Evolutionary conservation across 495 filamentous ascomycete genomes (phyloP), one percentile per base, ranked within the genome.

Genomic region (Oidiodendron maius): DNA sequence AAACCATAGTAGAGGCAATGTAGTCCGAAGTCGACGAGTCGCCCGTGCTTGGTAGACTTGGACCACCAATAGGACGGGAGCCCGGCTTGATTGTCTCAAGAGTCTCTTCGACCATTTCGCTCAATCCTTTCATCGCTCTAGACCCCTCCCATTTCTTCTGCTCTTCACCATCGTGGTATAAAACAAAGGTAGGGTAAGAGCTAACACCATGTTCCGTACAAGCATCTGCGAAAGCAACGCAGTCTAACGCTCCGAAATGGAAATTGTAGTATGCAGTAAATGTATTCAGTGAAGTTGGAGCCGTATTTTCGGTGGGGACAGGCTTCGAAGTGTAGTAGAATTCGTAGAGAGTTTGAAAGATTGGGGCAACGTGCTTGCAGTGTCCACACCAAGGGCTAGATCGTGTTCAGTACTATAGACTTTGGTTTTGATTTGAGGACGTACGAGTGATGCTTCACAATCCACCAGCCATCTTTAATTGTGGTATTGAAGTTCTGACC

Each of bases 321-420:
- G 87, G 83, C 57, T 87, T 82, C n/a, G 87, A 93, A 5, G 91
- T 96, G 64, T 91, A 95, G 69, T 96, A 96, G 67, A 81, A 96
- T 64, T 97, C 93, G 69, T 95, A 95, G 18, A 95, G 70, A 5
- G 91, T 95, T 69, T 96, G 89, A 75, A 82, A 97, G 43, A 78
- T 82, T 21, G 94, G 94, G 26, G 87, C 89, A 55, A 87, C 81
- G 34, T 73, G 71, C 56, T 75, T 69, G 68, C 94, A 97, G 67
- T 97, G 93, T 32, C 68, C 70, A 61, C 91, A 96, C 20, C 72
- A 77, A 18, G 76, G 76, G 43, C 57, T 60, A 35, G 3, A 42
- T n/a, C 8, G 36, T 24, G 13, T 34, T 44, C 13, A 41, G 39
- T 25, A 11, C 17, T 24, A 28, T 21, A 21, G 16, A 13, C 15